phyloP scores from a whole-genome alignment of 2,329 filamentous ascomycete genomes.

The Chrysosporium queenslandicum region DNA sequence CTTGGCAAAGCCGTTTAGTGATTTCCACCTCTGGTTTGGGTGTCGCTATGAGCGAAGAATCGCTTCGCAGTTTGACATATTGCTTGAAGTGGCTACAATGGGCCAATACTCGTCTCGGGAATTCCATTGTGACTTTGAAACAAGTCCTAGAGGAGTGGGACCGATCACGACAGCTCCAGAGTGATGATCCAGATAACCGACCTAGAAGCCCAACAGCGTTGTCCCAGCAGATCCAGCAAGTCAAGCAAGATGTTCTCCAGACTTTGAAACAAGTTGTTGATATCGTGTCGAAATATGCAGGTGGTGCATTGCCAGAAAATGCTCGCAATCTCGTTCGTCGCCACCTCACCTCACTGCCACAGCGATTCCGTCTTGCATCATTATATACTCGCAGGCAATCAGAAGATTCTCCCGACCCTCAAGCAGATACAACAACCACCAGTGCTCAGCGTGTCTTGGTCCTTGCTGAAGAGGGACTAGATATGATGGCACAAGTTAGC shows the following conservation, averaged over 20 bases:
- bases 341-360: conserved; percentile 74
- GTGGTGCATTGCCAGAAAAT: conserved; percentile 84
- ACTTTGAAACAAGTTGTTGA: conserved; percentile 72
- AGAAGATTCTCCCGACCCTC: conserved; percentile 26
- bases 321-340: conserved; percentile 71
- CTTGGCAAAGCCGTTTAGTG: conserved; percentile 74
- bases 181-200: conserved; percentile 18
- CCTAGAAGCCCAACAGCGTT: conserved; percentile 37
- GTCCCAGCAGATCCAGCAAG: conserved; percentile 50
- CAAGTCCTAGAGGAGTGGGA: conserved; percentile 74
- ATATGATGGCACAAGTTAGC: conserved; percentile 89
- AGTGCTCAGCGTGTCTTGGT: conserved; percentile 68
- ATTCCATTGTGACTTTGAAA: conserved; percentile 63
- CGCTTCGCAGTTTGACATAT: conserved; percentile 70
- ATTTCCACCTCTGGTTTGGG: conserved; percentile 85
- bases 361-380: conserved; percentile 66
- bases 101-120: conserved; percentile 71
- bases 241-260: conserved; percentile 63
- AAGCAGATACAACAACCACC: conserved; percentile 39
- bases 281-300: conserved; percentile 78
- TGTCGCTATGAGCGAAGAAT: conserved; percentile 83
- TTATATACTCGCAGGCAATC: conserved; percentile 34
- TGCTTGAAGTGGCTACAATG: conserved; percentile 70
- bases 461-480: conserved; percentile 78
- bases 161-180: conserved; percentile 24